These are phyloP conservation scores for Selenicereus undatus DNA, from an alignment of 148 eudicot species.

Conservation along the genomic window DNA sequence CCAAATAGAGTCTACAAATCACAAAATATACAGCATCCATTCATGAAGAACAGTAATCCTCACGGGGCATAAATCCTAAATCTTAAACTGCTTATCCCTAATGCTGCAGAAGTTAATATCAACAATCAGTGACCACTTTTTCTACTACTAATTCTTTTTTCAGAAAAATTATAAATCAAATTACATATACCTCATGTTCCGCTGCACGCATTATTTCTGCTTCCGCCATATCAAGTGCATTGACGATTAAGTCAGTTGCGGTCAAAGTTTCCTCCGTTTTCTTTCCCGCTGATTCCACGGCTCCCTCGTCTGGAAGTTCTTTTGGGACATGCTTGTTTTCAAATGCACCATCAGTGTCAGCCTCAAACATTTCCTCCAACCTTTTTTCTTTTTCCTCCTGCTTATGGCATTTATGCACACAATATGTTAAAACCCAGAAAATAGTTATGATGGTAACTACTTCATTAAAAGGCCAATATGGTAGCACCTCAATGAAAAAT, in stretches of 20 bases:
- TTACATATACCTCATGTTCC: slow-evolving; percentile 67
- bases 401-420: slow-evolving; percentile 14
- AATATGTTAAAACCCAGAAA: background rate
- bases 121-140: background rate
- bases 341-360: slow-evolving; percentile 66
- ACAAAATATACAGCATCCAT: background rate
- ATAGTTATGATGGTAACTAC: background rate
- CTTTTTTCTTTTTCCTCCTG: slow-evolving; percentile 99
- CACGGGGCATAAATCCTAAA: background rate
- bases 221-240: slow-evolving; percentile 89
- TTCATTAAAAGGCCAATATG: background rate
- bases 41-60: background rate
- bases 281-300: slow-evolving; percentile 88
- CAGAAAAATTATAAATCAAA: background rate
- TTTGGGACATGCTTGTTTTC: slow-evolving; percentile 59
- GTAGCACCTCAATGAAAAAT: slow-evolving; percentile 79
- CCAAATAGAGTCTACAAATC: background rate
- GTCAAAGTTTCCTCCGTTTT: slow-evolving; percentile 82
- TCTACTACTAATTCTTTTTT: background rate
- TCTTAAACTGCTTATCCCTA: background rate
- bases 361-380: slow-evolving; percentile 87
- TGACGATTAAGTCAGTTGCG: slow-evolving; percentile 81
- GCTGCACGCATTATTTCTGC: slow-evolving; percentile 70
- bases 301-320: slow-evolving; percentile 92
- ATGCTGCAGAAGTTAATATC: background rate